Conservation (phyloP, 2,329 filamentous ascomycete genomes). For the Dactylellina sp. region DNA sequence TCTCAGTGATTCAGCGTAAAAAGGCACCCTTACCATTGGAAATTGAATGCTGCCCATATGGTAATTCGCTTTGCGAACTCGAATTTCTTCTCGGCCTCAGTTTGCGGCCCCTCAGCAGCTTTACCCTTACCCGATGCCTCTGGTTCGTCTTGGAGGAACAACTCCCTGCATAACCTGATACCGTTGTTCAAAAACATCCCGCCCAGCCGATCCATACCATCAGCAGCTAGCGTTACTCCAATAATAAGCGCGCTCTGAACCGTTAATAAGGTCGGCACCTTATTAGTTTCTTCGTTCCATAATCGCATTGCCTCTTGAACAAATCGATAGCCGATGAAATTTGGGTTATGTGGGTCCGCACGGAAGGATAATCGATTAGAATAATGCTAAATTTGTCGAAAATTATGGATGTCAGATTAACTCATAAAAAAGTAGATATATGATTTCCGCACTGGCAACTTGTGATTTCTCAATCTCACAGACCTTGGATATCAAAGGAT, state of each 20-base stretch:
- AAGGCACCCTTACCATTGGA: constrained; percentile 24
- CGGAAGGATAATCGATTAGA: constrained; percentile 42
- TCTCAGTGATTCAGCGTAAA: too few relatives aligned
- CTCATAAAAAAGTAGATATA: background rate
- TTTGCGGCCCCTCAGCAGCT: constrained; percentile 1
- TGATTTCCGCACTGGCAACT: constrained; percentile 27
- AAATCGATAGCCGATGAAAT: constrained; percentile 45
- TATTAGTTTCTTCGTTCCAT: constrained; percentile 35
- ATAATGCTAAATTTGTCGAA: constrained; percentile 30
- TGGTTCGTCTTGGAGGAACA: constrained; percentile 12
- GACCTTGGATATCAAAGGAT: constrained; percentile 33
- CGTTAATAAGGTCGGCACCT: constrained; percentile 32
- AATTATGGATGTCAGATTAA: background rate
- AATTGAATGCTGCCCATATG: constrained; percentile 40
- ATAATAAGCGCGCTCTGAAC: constrained; percentile 44
- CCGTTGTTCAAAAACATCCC: constrained; percentile 52
- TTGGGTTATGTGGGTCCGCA: constrained; percentile 45
- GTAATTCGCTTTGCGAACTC: constrained; percentile 38
- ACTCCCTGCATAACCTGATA: constrained; percentile 25
- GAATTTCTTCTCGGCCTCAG: constrained; percentile 40
- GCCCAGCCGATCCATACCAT: constrained; percentile 45
- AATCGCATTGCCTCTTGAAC: constrained; percentile 51
- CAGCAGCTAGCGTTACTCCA: constrained; percentile 33
- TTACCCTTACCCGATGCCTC: constrained; percentile 11
- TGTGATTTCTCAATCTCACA: constrained; percentile 30